A percentile compares a stretch with the other conserved stretches of the same genome.
These are phyloP conservation scores for Pythium sp. DNA, from an alignment of 352 stramenopile species.

Conservation along the genomic window DNA sequence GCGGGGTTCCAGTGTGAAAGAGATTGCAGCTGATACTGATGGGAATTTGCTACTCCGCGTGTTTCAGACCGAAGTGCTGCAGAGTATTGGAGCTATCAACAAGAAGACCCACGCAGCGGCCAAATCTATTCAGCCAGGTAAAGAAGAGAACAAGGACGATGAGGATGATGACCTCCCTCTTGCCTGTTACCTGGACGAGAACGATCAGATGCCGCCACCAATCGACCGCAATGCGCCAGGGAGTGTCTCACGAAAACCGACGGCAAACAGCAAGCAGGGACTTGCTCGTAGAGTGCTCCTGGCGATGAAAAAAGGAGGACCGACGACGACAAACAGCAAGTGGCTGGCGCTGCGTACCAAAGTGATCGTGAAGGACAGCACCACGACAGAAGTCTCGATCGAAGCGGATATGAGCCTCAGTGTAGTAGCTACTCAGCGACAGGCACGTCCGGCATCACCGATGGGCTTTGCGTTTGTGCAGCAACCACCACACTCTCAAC, in stretches of 20 bases:
- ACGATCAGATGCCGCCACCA: neutral
- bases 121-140: neutral
- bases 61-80: slow-evolving; percentile 10
- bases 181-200: slow-evolving; percentile 19
- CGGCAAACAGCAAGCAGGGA: neutral
- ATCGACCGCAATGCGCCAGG: slow-evolving; percentile 23
- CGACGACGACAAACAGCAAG: slow-evolving; percentile 11
- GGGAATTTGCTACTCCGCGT: neutral
- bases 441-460: neutral
- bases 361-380: slow-evolving; percentile 5
- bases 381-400: slow-evolving; percentile 1
- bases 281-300: slow-evolving; percentile 20
- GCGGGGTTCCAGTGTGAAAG: neutral
- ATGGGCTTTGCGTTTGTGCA: no score
- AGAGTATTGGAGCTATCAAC: neutral
- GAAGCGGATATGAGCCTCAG: slow-evolving; percentile 4
- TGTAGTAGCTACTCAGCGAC: neutral
- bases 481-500: neutral
- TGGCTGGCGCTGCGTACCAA: slow-evolving; percentile 17
- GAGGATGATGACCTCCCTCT: slow-evolving; percentile 4
- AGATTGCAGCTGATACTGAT: neutral
- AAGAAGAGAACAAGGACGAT: neutral
- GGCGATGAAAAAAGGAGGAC: slow-evolving; percentile 8
- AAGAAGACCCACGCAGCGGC: neutral
- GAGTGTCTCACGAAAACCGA: slow-evolving; percentile 16